Conservation (phyloP, 2,329 filamentous ascomycete species). For the Fonsecaea pedrosoi region DNA sequence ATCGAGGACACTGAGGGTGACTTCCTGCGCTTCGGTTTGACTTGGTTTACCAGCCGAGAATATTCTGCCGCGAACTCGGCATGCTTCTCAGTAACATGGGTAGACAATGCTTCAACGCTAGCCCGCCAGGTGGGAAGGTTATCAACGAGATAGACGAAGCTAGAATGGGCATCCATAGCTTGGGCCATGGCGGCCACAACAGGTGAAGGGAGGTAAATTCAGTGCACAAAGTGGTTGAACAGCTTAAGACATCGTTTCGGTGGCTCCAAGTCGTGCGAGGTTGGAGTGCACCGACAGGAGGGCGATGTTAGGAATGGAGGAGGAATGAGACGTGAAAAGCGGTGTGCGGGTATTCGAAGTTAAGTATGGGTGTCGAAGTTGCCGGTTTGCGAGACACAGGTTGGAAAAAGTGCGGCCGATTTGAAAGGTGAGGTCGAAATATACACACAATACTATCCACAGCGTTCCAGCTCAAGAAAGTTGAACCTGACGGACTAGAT, state of each 20-base stretch:
- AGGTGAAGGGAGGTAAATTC: neutral
- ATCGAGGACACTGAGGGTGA: conserved; percentile 51
- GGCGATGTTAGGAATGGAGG: neutral
- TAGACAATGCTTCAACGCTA: conserved; percentile 51
- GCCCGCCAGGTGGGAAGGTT: conserved; percentile 55
- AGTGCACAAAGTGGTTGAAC: conserved; percentile 24
- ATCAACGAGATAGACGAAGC: conserved; percentile 53
- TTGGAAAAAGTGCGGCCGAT: neutral
- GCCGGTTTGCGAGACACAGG: neutral
- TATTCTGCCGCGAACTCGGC: conserved; percentile 53
- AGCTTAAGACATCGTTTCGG: conserved; percentile 28
- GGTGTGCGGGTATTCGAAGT: conserved; percentile 6
- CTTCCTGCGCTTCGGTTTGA: conserved; percentile 49
- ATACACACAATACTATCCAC: neutral
- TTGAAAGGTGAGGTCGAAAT: conserved; percentile 5
- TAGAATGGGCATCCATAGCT: conserved; percentile 52
- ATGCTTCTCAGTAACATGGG: conserved; percentile 50
- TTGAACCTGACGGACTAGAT: neutral
- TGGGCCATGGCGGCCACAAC: conserved; percentile 22
- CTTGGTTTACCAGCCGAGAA: conserved; percentile 45
- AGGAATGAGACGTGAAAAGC: neutral
- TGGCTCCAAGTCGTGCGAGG: conserved; percentile 26
- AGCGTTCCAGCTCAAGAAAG: neutral
- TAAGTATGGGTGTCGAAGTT: neutral
- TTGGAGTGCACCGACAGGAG: conserved; percentile 23